Evolutionary conservation across 768 basidiomycete genomes (phyloP), one percentile per base, ranked within the genome.

Genomic region (Chiua virens): DNA sequence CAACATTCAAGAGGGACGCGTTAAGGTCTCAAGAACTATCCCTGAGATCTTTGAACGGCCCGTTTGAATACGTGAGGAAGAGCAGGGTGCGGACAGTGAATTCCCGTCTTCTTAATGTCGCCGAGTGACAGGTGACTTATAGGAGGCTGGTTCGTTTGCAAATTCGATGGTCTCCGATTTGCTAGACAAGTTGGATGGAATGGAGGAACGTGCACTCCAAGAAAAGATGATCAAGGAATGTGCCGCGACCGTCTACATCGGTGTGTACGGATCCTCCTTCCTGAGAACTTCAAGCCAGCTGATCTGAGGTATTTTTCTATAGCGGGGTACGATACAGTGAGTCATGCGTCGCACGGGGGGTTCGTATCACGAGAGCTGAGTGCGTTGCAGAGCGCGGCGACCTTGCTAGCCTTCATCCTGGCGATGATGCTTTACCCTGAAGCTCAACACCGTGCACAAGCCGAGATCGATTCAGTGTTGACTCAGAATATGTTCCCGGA

Each of bases 401-500:
- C 60, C 5, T 13, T 67, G 38, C 41, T 41, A 7, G 21, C 68
- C 11, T 67, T 67, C 20, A 1, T 69, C 35, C 62, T 67, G 37
- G 63, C 63, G 21, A 67, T 67, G 68, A 43, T 58, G n/a, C 66
- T 62, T 27, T 54, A 65, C 45, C 68, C 68, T 1, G 68, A 70
- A 15, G 52, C 49, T 20, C 70, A 69, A 34, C 56, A 43, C 45
- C 68, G 60, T 6, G 66, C 66, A 14, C 67, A 67, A 36, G 57
- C 58, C 9, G 67, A 67, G 49, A 65, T 72, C 3, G 69, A 70
- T 25, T 49, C 55, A 11, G 53, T 53, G 49, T 48, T 62, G 41
- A 46, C 47, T 15, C 38, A 38, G 13, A 40, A 52, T 9, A 34
- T 35, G 18, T 46, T 65, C 2, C 67, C 65, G 8, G 65, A 65